Base-by-base conservation (phyloP, 2,329 filamentous ascomycete species). In the Hypoxylon sp. region DNA sequence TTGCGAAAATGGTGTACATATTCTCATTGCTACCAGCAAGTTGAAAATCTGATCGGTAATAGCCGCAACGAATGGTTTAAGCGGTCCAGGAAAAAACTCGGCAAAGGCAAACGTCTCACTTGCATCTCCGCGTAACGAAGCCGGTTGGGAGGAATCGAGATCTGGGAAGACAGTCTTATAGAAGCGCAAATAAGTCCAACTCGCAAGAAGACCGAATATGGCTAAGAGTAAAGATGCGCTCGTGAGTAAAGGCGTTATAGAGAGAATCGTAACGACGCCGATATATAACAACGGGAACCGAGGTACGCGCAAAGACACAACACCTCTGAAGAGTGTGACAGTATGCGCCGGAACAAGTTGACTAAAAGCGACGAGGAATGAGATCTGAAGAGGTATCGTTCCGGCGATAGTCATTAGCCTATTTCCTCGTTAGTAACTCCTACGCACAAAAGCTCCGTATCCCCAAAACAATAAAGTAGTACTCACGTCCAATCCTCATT, bases 281-380 rank as follows among this genome's bases (percentile, higher is more conserved):
- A 97, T 79, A 89, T 92, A 85, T 82, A 96, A 69, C 82, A 97
- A 83, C 10, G 88, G 89, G 73, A 90, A 89, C 51, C 87, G 83
- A 17, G 89, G 89, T 60, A 99, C 94, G 73, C 95, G 92, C 79
- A 98, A 89, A 66, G 96, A 97, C 65, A 98, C 79, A 67, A 97
- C 83, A 70, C 94, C 94, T 71, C 92, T 91, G 83, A 97, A 95
- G 64, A 99, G 88, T 3, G 95, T 96, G 58, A 98, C 95, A 10
- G 96, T 99, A 80, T 99, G 96, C 68, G 97, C 94, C 21, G 96
- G 96, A 36, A 98, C 92, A 53, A 99, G 92, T 81, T 99, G 96
- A 82, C 97, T 98, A 82, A 98, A 97, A 60, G 95, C 93, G 75
- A 98, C 93, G 68, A 99, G 91, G 83, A 98, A 98, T 68, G 92